Percentiles rank a stretch among this genome's conserved stretches.
phyloP scores from a whole-genome alignment of 106 monocot species.

The Gastrodia elata region DNA sequence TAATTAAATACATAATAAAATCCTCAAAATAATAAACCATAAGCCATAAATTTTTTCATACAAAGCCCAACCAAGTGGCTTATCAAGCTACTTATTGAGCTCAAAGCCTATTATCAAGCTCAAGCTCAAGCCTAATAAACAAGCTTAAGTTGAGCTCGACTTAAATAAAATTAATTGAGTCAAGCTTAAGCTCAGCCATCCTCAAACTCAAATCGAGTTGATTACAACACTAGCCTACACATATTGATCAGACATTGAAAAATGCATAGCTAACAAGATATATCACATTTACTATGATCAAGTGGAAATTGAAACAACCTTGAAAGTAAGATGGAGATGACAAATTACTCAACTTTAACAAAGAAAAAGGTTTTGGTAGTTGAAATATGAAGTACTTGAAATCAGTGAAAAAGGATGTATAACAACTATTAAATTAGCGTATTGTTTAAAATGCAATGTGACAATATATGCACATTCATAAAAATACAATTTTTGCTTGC shows the following conservation, averaged over 20 bases:
- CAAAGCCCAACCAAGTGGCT: no score
- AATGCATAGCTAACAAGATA: background rate
- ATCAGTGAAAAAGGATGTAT: background rate
- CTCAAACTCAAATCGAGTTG: no score
- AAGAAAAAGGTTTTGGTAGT: background rate
- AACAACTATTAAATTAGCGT: background rate
- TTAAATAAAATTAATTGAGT: no score
- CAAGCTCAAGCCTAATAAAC: no score
- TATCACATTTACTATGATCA: background rate
- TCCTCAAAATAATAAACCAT: no score
- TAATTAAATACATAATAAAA: no score
- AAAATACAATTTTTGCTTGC: background rate
- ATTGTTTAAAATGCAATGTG: background rate
- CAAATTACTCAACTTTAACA: background rate
- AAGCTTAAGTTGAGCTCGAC: no score
- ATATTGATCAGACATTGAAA: background rate
- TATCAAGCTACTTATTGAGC: no score
- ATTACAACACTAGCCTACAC: background rate
- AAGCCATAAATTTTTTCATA: no score
- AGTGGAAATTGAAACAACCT: background rate
- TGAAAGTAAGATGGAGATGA: background rate
- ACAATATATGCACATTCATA: background rate
- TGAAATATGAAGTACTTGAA: background rate
- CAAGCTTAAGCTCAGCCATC: no score
- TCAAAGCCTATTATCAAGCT: no score